Percentiles rank a stretch among this genome's conserved stretches.
Conservation (phyloP, 352 stramenopile genomes). For the Phytophthora kernoviae region DNA sequence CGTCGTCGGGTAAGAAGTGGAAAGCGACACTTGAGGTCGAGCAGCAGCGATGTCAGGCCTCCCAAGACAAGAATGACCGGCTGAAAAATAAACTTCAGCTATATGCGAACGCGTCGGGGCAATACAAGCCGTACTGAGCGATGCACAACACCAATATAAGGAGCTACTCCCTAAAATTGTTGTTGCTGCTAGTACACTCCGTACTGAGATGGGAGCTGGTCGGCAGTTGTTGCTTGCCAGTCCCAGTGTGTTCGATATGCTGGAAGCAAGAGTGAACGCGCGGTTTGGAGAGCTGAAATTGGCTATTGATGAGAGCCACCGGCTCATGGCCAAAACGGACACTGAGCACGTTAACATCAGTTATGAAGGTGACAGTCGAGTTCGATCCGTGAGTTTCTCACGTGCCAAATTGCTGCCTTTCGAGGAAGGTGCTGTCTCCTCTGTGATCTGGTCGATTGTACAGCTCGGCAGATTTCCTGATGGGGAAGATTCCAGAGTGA, state of each 20-base stretch:
- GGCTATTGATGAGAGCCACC: not conserved
- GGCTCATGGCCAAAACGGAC: conserved; percentile 7
- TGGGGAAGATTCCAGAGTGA: conserved; percentile 1
- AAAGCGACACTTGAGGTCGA: conserved; percentile 15
- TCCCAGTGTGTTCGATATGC: conserved; percentile 12
- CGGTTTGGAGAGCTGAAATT: conserved; percentile 8
- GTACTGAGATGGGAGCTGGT: conserved; percentile 3
- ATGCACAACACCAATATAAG: conserved; percentile 1
- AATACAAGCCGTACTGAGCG: conserved; percentile 1
- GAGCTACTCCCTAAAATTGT: not conserved
- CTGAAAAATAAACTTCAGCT: conserved; percentile 9
- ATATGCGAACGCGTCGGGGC: not conserved
- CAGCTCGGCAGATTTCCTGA: conserved; percentile 12
- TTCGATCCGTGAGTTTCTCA: conserved; percentile 3
- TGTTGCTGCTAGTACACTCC: not conserved
- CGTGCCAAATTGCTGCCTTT: conserved; percentile 16
- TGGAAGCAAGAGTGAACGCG: conserved; percentile 16
- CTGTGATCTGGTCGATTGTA: conserved; percentile 13
- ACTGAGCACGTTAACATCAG: conserved; percentile 5
- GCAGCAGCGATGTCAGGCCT: not conserved
- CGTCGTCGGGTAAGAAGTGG: no score
- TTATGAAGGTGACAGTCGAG: not conserved
- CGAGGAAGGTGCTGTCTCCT: conserved; percentile 1
- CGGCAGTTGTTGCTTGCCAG: not conserved
- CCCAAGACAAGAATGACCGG: conserved; percentile 10